Percentiles rank a stretch among this genome's conserved stretches.
Evolutionary conservation across 176 grass and related monocot genomes (phyloP).

Genomic region (Elaeis guineensis): DNA sequence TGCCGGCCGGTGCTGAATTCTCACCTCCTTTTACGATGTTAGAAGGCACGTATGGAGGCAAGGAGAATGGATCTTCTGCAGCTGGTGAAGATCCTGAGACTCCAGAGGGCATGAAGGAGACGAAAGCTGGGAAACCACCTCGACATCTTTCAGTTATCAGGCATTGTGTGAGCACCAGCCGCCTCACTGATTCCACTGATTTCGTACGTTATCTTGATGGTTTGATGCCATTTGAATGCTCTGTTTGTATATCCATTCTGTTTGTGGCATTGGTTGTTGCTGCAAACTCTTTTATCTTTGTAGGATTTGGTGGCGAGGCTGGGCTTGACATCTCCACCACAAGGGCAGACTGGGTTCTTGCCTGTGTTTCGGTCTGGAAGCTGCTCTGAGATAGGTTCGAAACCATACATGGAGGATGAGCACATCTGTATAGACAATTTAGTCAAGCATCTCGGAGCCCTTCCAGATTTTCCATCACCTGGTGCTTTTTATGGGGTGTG

Average conservation of each 20-base stretch:
- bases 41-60: neutral
- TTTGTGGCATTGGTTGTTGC: neutral
- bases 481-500: conserved; percentile 93
- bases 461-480: conserved; percentile 40
- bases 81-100: conserved; percentile 6
- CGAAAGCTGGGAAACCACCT: conserved; percentile 51
- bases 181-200: conserved; percentile 49
- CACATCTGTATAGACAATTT: conserved; percentile 82
- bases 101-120: conserved; percentile 12
- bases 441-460: conserved; percentile 41
- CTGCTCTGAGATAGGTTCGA: conserved; percentile 60
- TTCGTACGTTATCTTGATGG: conserved; percentile 23
- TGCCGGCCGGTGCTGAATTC: neutral
- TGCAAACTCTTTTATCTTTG: conserved; percentile 4
- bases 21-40: neutral
- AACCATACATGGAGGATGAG: conserved; percentile 90
- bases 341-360: conserved; percentile 35
- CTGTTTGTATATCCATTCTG: neutral
- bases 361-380: conserved; percentile 79
- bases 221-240: neutral
- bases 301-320: conserved; percentile 58
- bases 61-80: conserved; percentile 2
- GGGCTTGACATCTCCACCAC: conserved; percentile 65
- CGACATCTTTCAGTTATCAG: conserved; percentile 52
- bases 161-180: conserved; percentile 56